These are phyloP conservation scores for Henckelia pumila DNA, from an alignment of 257 asterid species.

Conservation along the genomic window DNA sequence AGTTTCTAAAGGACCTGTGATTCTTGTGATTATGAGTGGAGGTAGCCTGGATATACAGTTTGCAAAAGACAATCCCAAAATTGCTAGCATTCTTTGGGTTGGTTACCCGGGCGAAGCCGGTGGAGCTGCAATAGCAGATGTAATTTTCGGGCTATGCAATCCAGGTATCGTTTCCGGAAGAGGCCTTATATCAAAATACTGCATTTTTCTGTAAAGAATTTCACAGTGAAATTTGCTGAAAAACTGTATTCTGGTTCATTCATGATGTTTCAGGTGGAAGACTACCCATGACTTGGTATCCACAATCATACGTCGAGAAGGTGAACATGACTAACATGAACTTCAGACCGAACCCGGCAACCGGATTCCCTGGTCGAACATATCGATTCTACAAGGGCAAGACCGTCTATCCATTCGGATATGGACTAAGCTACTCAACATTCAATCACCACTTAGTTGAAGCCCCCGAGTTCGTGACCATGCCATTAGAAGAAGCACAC, in stretches of 20 bases:
- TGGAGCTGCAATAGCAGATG: constrained; percentile 79
- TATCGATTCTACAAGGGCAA: constrained; percentile 80
- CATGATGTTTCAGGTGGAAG: constrained; percentile 56
- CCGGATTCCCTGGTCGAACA: constrained; percentile 71
- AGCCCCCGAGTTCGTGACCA: constrained; percentile 33
- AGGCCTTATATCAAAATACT: not conserved
- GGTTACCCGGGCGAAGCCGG: constrained; percentile 98
- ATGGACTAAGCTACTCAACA: constrained; percentile 60
- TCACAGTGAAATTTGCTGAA: not conserved
- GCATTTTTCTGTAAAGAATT: not conserved
- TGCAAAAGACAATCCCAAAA: constrained; percentile 63
- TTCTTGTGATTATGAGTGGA: constrained; percentile 85
- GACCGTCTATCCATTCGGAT: constrained; percentile 60
- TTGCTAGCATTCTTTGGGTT: constrained; percentile 81
- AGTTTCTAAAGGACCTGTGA: constrained; percentile 72
- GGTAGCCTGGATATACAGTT: constrained; percentile 84
- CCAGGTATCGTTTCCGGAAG: constrained; percentile 43
- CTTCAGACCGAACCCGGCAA: constrained; percentile 69
- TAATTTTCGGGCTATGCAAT: constrained; percentile 61
- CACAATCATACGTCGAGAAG: constrained; percentile 53
- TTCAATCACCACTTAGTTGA: constrained; percentile 36
- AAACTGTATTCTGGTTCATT: not conserved
- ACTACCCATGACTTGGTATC: constrained; percentile 96
- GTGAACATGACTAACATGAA: constrained; percentile 79
- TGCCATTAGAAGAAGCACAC: constrained; percentile 43